phyloP scores from a whole-genome alignment of 2,329 filamentous ascomycete species.

The Penicillium brasilianum region DNA sequence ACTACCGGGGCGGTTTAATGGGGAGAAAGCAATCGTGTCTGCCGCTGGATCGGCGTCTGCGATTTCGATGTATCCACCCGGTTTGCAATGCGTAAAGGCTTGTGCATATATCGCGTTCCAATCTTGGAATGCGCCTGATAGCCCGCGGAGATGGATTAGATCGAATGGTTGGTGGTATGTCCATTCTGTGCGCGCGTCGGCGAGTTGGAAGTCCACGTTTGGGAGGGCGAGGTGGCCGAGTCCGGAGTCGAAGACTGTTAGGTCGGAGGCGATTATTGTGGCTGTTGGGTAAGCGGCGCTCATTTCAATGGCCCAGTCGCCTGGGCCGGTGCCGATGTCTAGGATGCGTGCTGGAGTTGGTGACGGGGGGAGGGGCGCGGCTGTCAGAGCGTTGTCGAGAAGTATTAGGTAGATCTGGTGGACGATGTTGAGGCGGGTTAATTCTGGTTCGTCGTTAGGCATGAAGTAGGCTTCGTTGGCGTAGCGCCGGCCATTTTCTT shows the following conservation, averaged over 20 bases:
- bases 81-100: slow-evolving; percentile 51
- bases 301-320: slow-evolving; percentile 57
- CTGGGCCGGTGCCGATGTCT: slow-evolving; percentile 56
- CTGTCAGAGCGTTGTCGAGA: slow-evolving; percentile 41
- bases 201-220: slow-evolving; percentile 56
- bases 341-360: slow-evolving; percentile 37
- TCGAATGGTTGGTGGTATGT: slow-evolving; percentile 56
- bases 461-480: slow-evolving; percentile 68
- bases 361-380: slow-evolving; percentile 36
- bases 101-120: slow-evolving; percentile 55
- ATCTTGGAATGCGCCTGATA: slow-evolving; percentile 54
- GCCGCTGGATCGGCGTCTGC: slow-evolving; percentile 46
- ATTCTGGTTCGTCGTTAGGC: slow-evolving; percentile 70
- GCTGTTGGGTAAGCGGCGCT: slow-evolving; percentile 50
- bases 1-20: slow-evolving; percentile 16
- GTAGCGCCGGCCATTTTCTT: slow-evolving; percentile 65
- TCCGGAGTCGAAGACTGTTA: slow-evolving; percentile 50
- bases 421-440: slow-evolving; percentile 65
- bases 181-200: slow-evolving; percentile 55
- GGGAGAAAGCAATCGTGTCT: slow-evolving; percentile 28
- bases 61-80: slow-evolving; percentile 55
- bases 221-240: slow-evolving; percentile 41
- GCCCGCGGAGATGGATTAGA: slow-evolving; percentile 55
- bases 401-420: slow-evolving; percentile 66
- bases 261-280: slow-evolving; percentile 55